Base-by-base conservation (phyloP, 2,329 filamentous ascomycete species). In the Cucurbitaria berberidis region DNA sequence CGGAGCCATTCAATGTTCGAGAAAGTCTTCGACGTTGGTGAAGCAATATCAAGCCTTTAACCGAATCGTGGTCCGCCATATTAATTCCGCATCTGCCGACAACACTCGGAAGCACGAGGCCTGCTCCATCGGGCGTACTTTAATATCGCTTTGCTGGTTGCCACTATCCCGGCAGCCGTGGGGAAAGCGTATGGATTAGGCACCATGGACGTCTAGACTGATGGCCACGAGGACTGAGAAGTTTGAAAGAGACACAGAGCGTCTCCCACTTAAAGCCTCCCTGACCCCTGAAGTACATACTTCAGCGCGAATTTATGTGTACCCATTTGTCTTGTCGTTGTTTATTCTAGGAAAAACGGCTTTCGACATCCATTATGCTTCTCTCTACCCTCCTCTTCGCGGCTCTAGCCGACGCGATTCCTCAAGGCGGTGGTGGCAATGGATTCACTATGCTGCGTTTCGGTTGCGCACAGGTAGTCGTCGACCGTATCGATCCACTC, bases 401-500 rank as follows among this genome's bases (percentile, higher is more conserved):
- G 50, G 62, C 57, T 40, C 38, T 67, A 13, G 53, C 60, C 44
- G 48, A 59, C 24, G 68, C 67, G n/a, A 30, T 50, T 36, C 65
- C 64, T 22, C 67, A 70, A 27, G 62, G 61, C 21, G 48, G 45
- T 9, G 53, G 53, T 11, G 40, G 38, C 16, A 45, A 50, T 13
- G 36, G 46, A 9, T 60, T 51, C 24, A 72, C 69, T n/a, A 72
- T 72, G 69, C 39, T 72, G 62, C 62, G 69, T 48, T 72, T 72
- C 54, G 69, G 69, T 36, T 72, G 69, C 38, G 58, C 69, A 8
- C 68, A 72, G 43, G 62, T 64, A 9, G 67, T 69, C 38, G 68
- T 72, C 45, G 69, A 72, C 41, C 62, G 69, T 8, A 60, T 72
- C 19, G 69, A 72, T 41, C 69, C 69, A 21, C 55, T 72, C 11